Evolutionary conservation across 352 stramenopile species (phyloP).

Genomic region (Saprolegnia diclina): DNA sequence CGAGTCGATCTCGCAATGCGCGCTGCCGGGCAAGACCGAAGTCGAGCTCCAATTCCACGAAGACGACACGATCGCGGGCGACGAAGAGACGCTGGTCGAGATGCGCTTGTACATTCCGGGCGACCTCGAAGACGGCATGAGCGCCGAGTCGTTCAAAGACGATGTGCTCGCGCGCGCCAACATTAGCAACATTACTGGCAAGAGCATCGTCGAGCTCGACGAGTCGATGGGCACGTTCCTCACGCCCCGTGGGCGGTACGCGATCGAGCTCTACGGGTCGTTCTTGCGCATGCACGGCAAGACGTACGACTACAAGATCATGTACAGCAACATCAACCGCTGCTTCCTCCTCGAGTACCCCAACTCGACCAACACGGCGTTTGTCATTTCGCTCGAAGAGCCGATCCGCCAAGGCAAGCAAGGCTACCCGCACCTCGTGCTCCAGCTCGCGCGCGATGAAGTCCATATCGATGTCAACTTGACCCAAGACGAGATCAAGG

Average conservation of each 20-base stretch:
- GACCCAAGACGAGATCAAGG: conserved; percentile 95
- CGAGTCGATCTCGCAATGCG: conserved; percentile 71
- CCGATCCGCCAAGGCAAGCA: conserved; percentile 98
- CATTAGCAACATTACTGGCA: conserved; percentile 89
- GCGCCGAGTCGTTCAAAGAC: conserved; percentile 70
- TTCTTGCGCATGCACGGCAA: conserved; percentile 97
- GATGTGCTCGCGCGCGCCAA: conserved; percentile 82
- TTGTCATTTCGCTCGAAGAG: conserved; percentile 98
- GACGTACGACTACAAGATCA: conserved; percentile 99
- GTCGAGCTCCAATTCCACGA: conserved; percentile 99
- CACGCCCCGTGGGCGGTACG: conserved; percentile 96
- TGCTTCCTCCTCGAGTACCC: conserved; percentile 97
- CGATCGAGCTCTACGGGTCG: conserved; percentile 95
- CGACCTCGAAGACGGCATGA: conserved; percentile 44
- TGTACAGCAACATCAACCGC: conserved; percentile 98
- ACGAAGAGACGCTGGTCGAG: conserved; percentile 91
- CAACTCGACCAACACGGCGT: conserved; percentile 95
- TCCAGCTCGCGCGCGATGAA: conserved; percentile 89
- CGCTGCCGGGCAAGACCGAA: conserved; percentile 90
- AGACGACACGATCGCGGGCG: conserved; percentile 94
- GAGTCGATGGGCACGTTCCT: conserved; percentile 97
- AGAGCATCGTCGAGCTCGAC: conserved; percentile 96
- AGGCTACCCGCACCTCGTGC: conserved; percentile 97
- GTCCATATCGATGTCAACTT: conserved; percentile 92
- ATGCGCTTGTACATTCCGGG: conserved; percentile 95